Percentiles rank a stretch among this genome's conserved stretches.
phyloP scores from a whole-genome alignment of 2,329 filamentous ascomycete species.

The Lasiodiplodia sp. region DNA sequence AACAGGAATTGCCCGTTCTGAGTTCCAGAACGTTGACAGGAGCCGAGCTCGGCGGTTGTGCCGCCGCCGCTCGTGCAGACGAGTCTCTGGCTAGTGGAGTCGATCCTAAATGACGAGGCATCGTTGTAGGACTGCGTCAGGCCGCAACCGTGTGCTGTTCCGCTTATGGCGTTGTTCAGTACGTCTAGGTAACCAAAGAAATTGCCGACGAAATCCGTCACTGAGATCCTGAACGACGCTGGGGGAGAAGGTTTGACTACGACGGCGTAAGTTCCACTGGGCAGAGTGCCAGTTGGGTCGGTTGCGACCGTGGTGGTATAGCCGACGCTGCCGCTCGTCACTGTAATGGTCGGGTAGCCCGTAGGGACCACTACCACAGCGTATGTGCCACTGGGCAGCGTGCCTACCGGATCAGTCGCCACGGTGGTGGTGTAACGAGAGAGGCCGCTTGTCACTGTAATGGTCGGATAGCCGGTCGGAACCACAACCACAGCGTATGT shows the following conservation, averaged over 20 bases:
- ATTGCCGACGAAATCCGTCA: slow-evolving; percentile 7
- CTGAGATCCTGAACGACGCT: background rate
- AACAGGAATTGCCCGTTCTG: background rate
- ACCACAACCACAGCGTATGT: background rate
- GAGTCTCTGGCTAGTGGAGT: background rate
- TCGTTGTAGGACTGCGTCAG: background rate
- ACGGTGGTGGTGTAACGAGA: too few relatives aligned
- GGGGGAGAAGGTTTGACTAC: background rate
- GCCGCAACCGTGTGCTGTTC: background rate
- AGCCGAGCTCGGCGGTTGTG: background rate
- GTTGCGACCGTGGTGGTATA: background rate
- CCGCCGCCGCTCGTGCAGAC: background rate
- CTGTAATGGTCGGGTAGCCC: background rate
- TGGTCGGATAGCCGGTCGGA: background rate
- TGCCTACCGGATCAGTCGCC: too few relatives aligned
- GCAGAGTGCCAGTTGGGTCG: background rate
- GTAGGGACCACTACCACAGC: background rate
- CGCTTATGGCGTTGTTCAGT: background rate
- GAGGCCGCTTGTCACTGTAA: background rate
- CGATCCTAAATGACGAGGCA: background rate
- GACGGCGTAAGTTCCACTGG: background rate
- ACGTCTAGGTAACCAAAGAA: slow-evolving; percentile 5
- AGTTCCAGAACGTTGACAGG: background rate
- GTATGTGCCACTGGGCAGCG: background rate
- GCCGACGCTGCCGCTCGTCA: background rate